A percentile compares a stretch with the other conserved stretches of the same genome.
These are phyloP conservation scores for Botrytis aclada DNA, from an alignment of 2,329 filamentous ascomycete genomes.

Conservation along the genomic window DNA sequence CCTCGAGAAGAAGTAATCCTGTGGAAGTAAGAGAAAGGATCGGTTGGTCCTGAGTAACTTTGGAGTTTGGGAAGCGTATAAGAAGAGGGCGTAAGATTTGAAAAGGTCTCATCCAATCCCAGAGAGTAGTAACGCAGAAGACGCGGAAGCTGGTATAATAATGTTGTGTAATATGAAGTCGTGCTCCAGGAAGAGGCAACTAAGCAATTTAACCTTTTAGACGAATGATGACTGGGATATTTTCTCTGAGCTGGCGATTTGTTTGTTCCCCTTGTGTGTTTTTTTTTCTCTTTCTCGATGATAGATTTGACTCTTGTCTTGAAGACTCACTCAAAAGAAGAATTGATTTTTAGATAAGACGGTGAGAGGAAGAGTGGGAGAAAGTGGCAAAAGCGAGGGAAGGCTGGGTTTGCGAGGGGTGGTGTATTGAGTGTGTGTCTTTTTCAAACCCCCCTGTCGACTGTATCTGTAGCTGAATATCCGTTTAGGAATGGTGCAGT, in stretches of 20 bases:
- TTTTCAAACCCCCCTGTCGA: neutral
- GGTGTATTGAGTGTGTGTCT: neutral
- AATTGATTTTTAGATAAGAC: slow-evolving; percentile 8
- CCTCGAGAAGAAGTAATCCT: slow-evolving; percentile 33
- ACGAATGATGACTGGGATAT: slow-evolving; percentile 20
- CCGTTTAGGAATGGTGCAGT: slow-evolving; percentile 2
- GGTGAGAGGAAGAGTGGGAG: slow-evolving; percentile 16
- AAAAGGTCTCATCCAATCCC: slow-evolving; percentile 22
- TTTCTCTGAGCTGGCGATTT: slow-evolving; percentile 24
- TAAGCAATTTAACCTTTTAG: slow-evolving; percentile 28
- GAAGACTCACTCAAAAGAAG: neutral
- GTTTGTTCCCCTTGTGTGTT: neutral
- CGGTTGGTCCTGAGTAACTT: slow-evolving; percentile 22
- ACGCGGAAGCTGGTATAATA: slow-evolving; percentile 7
- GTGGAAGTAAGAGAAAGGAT: slow-evolving; percentile 6
- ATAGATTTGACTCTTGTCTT: slow-evolving; percentile 1
- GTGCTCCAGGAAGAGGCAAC: slow-evolving; percentile 15
- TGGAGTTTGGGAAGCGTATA: neutral
- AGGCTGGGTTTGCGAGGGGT: slow-evolving; percentile 10
- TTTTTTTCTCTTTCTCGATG: slow-evolving; percentile 6
- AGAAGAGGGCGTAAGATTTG: neutral
- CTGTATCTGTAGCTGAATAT: slow-evolving; percentile 2
- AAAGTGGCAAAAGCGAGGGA: slow-evolving; percentile 10
- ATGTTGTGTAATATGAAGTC: slow-evolving; percentile 17
- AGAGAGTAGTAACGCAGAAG: slow-evolving; percentile 26